Percentiles rank a stretch among this genome's conserved stretches.
These are phyloP conservation scores for Bryum argenteum DNA, from an alignment of 225 moss, liverwort and hornwort genomes.

Conservation along the genomic window DNA sequence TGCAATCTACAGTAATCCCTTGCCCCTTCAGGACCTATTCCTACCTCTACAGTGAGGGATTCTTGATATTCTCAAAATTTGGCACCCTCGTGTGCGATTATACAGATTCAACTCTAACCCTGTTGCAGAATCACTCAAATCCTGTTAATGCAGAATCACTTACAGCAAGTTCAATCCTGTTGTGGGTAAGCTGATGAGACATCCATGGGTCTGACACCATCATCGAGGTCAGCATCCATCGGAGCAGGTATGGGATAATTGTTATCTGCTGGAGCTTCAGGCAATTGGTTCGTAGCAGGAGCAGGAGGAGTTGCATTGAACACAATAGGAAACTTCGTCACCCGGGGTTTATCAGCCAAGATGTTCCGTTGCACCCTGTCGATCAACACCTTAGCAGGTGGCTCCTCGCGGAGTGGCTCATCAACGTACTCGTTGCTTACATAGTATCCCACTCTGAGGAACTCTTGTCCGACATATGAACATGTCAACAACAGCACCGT, in stretches of 20 bases:
- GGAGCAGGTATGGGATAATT: constrained; percentile 47
- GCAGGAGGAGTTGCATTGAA: constrained; percentile 62
- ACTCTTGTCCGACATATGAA: constrained; percentile 85
- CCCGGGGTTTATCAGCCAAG: constrained; percentile 81
- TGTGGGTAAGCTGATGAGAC: constrained; percentile 38
- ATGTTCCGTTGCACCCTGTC: constrained; percentile 87
- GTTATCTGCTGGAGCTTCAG: constrained; percentile 38
- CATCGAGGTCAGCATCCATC: constrained; percentile 32
- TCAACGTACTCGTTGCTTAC: constrained; percentile 89
- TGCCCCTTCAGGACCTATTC: constrained; percentile 15
- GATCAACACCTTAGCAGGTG: constrained; percentile 74
- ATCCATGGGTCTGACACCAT: constrained; percentile 43
- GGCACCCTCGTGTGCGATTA: constrained; percentile 20
- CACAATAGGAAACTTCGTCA: constrained; percentile 84
- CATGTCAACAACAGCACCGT: constrained; percentile 83
- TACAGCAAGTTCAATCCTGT: constrained; percentile 27
- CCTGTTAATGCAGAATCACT: constrained; percentile 13
- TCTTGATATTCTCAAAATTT: constrained; percentile 27
- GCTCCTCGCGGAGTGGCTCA: constrained; percentile 78
- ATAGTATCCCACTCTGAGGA: constrained; percentile 80
- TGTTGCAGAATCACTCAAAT: no score
- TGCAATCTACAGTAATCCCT: constrained; percentile 29
- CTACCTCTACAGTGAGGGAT: constrained; percentile 23
- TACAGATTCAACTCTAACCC: constrained; percentile 10
- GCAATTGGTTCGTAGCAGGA: constrained; percentile 38